These are phyloP conservation scores for Purpureocillium lavendulum DNA, from an alignment of 2,329 filamentous ascomycete genomes.

Conservation along the genomic window DNA sequence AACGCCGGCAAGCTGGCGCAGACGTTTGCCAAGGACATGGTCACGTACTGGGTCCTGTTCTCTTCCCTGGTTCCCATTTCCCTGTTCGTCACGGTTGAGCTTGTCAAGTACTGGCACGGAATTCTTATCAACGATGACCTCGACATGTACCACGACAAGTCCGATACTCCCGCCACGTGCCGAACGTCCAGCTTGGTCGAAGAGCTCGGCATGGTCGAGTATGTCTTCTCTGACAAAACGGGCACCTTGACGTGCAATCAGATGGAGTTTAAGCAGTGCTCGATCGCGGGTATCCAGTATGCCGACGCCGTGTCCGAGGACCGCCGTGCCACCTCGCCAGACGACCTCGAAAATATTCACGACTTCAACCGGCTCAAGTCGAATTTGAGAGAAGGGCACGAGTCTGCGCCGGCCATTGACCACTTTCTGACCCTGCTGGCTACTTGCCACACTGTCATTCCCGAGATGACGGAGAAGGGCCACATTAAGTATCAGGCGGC, in stretches of 20 bases:
- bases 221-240: constrained; percentile 97
- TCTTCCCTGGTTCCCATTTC: constrained; percentile 95
- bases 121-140: constrained; percentile 95
- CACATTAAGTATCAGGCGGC: constrained; percentile 96
- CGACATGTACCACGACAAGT: constrained; percentile 95
- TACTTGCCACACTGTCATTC: constrained; percentile 96
- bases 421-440: constrained; percentile 83
- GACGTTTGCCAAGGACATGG: constrained; percentile 87
- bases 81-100: constrained; percentile 92
- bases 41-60: constrained; percentile 98
- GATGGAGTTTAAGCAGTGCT: constrained; percentile 97
- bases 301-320: constrained; percentile 89
- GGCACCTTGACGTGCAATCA: constrained; percentile 95
- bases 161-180: constrained; percentile 90
- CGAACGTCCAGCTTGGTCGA: constrained; percentile 94
- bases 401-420: constrained; percentile 46
- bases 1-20: constrained; percentile 47
- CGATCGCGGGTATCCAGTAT: constrained; percentile 90
- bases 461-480: constrained; percentile 72
- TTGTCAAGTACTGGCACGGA: constrained; percentile 98
- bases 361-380: constrained; percentile 69
- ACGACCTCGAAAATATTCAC: constrained; percentile 75
- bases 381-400: constrained; percentile 53
- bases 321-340: constrained; percentile 67
- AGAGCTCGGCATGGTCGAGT: constrained; percentile 95